Percentiles rank a stretch among this genome's conserved stretches.
Conservation (phyloP, 2,329 filamentous ascomycete genomes). For the Aspergillus ochraceoroseus region DNA sequence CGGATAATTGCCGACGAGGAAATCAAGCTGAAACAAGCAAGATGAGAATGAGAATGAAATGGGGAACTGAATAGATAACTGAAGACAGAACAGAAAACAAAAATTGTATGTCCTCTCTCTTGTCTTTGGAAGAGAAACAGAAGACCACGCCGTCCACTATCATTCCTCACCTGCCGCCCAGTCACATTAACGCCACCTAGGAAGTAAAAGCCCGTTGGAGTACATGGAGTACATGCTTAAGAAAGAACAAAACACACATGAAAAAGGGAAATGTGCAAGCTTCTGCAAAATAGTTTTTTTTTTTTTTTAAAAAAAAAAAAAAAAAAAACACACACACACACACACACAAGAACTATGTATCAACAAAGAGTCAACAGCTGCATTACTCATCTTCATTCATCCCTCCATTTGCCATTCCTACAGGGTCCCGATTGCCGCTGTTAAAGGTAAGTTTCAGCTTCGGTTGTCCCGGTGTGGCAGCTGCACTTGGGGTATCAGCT, state of each 20-base stretch:
- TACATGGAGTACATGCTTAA: conserved; percentile 18
- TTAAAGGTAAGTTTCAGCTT: conserved; percentile 66
- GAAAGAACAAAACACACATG: conserved; percentile 12
- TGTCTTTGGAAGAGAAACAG: conserved; percentile 19
- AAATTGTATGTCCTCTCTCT: conserved; percentile 14
- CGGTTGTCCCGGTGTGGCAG: conserved; percentile 52
- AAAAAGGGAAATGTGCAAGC: conserved; percentile 14
- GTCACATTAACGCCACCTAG: conserved; percentile 24
- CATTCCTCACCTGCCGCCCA: conserved; percentile 22
- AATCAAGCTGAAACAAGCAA: too few relatives aligned
- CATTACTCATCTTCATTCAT: conserved; percentile 21
- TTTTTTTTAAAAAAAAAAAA: too few relatives aligned
- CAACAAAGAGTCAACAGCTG: conserved; percentile 12
- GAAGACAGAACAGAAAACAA: conserved; percentile 8
- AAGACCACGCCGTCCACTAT: conserved; percentile 26
- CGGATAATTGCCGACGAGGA: too few relatives aligned
- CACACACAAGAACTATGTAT: conserved; percentile 16
- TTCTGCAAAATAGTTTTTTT: conserved; percentile 11
- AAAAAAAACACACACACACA: too few relatives aligned
- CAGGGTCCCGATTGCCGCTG: conserved; percentile 35
- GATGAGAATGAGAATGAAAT: too few relatives aligned
- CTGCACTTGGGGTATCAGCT: conserved; percentile 58
- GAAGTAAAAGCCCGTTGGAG: conserved; percentile 14
- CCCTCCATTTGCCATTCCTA: conserved; percentile 32
- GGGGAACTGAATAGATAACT: conserved; percentile 5